phyloP scores from a whole-genome alignment of 176 grass and related monocot species.

The Luzula sylvatica region DNA sequence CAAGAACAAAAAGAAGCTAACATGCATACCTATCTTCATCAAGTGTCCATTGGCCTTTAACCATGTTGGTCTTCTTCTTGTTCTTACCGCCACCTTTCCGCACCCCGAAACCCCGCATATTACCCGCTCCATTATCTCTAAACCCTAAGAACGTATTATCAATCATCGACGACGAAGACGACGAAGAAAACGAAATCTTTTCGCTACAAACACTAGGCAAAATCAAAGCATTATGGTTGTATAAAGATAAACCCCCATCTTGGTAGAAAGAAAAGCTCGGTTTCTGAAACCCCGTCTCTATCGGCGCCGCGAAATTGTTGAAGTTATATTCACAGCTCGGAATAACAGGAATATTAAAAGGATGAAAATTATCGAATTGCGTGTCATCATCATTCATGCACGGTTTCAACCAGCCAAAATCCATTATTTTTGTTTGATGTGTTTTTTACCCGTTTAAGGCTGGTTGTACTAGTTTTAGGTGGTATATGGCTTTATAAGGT shows the following conservation, averaged over 20 bases:
- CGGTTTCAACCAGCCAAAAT: constrained; percentile 10
- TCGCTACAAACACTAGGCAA: neutral
- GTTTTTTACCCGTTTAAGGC: too few relatives aligned
- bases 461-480: constrained; percentile 4
- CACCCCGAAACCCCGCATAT: neutral
- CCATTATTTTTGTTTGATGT: neutral
- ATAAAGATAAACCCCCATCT: constrained; percentile 5
- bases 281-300: constrained; percentile 7
- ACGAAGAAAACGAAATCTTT: neutral
- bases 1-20: neutral
- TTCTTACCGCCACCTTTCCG: constrained; percentile 7
- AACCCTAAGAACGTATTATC: neutral
- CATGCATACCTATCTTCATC: constrained; percentile 69
- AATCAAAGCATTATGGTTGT: constrained; percentile 12
- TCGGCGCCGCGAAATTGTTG: neutral
- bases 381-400: constrained; percentile 5
- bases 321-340: neutral
- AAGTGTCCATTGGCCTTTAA: constrained; percentile 89
- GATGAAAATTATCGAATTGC: constrained; percentile 6
- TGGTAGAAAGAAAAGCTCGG: constrained; percentile 10
- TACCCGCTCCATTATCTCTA: constrained; percentile 1
- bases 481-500: neutral
- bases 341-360: neutral
- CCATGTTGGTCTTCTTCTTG: constrained; percentile 50
- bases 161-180: constrained; percentile 2